Percentiles rank a stretch among this genome's conserved stretches.
Conservation (phyloP, 1,284 basidiomycete species). For the Paramarasmius palmivorus region DNA sequence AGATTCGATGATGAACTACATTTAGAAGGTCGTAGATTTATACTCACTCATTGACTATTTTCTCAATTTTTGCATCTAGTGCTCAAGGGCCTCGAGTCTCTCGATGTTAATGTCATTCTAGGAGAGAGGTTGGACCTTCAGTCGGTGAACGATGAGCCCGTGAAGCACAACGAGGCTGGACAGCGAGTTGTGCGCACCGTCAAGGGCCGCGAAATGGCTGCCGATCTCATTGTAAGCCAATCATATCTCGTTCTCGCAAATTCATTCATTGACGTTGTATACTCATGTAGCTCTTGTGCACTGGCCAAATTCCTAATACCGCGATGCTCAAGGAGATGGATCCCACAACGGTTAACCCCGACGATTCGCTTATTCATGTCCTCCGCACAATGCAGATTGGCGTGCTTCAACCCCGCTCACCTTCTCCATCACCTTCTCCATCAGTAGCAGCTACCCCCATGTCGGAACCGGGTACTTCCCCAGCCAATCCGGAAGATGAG, state of each 20-base stretch:
- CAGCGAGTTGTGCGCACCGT: slow-evolving; percentile 51
- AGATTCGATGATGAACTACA: slow-evolving; percentile 60
- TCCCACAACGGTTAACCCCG: slow-evolving; percentile 47
- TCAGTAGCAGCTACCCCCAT: not conserved
- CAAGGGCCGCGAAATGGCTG: slow-evolving; percentile 57
- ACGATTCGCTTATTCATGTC: slow-evolving; percentile 54
- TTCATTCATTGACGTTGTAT: not conserved
- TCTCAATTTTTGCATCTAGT: slow-evolving; percentile 29
- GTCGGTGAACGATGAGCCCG: slow-evolving; percentile 31
- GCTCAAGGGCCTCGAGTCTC: slow-evolving; percentile 39
- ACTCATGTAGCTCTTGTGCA: slow-evolving; percentile 62
- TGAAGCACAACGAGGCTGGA: slow-evolving; percentile 28
- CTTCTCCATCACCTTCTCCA: not conserved
- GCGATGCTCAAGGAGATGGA: slow-evolving; percentile 52
- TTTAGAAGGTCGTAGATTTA: slow-evolving; percentile 39
- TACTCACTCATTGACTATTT: too few relatives aligned
- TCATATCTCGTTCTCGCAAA: not conserved
- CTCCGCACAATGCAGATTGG: slow-evolving; percentile 61
- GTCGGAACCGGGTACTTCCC: not conserved
- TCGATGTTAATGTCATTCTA: slow-evolving; percentile 50
- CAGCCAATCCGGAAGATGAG: not conserved
- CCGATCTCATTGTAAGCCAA: slow-evolving; percentile 57
- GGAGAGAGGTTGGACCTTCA: slow-evolving; percentile 55
- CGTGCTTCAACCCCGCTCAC: slow-evolving; percentile 15
- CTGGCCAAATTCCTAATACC: slow-evolving; percentile 76